These are phyloP conservation scores for Akanthomyces muscarius DNA, from an alignment of 2,329 filamentous ascomycete species.

Conservation along the genomic window DNA sequence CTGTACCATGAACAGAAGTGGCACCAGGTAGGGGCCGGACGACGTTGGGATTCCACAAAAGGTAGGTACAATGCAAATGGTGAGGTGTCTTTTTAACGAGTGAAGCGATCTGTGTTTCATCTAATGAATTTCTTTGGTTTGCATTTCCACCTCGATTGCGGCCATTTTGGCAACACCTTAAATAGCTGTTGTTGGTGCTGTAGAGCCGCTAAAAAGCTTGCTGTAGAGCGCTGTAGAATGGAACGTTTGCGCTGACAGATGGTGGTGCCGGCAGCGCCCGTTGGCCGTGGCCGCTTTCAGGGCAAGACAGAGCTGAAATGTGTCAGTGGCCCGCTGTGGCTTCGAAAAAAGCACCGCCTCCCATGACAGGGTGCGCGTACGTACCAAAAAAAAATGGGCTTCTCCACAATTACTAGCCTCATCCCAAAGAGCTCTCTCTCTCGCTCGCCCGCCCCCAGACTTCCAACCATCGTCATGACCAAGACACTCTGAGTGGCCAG, in stretches of 20 bases:
- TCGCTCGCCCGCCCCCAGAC: slow-evolving; percentile 1
- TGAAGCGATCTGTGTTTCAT: no score
- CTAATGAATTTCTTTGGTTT: no score
- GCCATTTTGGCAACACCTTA: no score
- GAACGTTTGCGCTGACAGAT: background rate
- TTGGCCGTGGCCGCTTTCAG: background rate
- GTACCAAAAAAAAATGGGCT: background rate
- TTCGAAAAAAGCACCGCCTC: background rate
- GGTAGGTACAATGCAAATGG: background rate
- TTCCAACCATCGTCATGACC: slow-evolving; percentile 15
- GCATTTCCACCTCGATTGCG: no score
- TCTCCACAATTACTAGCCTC: slow-evolving; percentile 12
- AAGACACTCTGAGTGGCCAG: slow-evolving; percentile 7
- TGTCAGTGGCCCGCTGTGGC: background rate
- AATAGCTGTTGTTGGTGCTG: background rate
- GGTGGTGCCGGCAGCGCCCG: background rate
- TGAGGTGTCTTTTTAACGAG: no score
- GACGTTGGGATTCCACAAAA: background rate
- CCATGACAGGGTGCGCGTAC: background rate
- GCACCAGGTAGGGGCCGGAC: background rate
- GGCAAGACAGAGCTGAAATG: background rate
- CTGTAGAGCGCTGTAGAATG: background rate
- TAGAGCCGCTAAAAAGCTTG: background rate
- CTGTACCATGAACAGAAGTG: background rate
- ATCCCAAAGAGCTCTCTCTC: slow-evolving; percentile 8